Evolutionary conservation across 192 early-diverging fungal genomes (phyloP), one percentile per base, ranked within the genome.

Genomic region (Linnemannia hyalina): DNA sequence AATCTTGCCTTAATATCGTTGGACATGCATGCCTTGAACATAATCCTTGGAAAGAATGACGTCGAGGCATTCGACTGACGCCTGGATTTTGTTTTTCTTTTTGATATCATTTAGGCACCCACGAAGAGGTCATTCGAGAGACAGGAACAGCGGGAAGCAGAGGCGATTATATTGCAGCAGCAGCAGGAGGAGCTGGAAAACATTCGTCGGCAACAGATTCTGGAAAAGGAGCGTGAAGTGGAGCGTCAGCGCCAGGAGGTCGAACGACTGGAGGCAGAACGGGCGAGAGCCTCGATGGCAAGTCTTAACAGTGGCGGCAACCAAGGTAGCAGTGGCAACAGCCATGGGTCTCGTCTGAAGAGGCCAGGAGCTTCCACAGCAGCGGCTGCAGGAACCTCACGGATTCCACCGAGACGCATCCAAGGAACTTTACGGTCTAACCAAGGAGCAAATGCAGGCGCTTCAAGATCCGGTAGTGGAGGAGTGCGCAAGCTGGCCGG

Each of bases 171-270:
- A 29, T 60, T 81, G 22, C 84, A 81, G 40, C 78, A 77, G 32
- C 84, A 86, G 35, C 84, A 86, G 16, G 84, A 86, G 54, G 84
- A 86, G 26, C 35, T 86, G 80, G 84, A 86, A 32, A 63, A 42
- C 10, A 86, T 86, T 29, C 74, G 79, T 15, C 38, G 49, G 15
- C 84, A 86, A 68, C 84, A 78, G 11, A 70, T 86, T 44, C 36
- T 77, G 47, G 78, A 85, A n/a, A 79, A 78, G 35, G 79, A 85
- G 41, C 70, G 68, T 49, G 83, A 81, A 54, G 57, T 40, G 60
- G 84, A 80, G 20, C 57, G 84, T 36, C 84, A 78, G 29, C 74
- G 80, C 18, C 57, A 72, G 32, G 84, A 86, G 69, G 63, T 54
- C 22, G 84, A 81, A n/a, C 54, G 80, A 70, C 75, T 55, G 9